A percentile compares a stretch with the other conserved stretches of the same genome.
phyloP scores from a whole-genome alignment of 75 land plant species.

The Cryptomeria japonica region DNA sequence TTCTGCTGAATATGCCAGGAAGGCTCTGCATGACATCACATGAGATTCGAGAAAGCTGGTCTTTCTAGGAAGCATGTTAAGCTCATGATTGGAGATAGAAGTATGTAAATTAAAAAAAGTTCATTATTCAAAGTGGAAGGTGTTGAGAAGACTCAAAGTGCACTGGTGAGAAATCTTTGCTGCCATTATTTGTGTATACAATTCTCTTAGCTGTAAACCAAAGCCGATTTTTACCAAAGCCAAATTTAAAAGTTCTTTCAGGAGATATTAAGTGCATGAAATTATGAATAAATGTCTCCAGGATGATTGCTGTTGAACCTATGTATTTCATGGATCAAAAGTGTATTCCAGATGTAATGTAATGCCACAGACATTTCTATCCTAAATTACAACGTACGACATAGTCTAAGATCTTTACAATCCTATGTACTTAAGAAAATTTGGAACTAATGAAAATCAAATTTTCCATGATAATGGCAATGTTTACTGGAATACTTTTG shows the following conservation, averaged over 20 bases:
- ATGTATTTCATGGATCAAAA: background rate
- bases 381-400: background rate
- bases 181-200: background rate
- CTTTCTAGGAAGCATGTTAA: background rate
- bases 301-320: background rate
- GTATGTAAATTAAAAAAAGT: background rate
- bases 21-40: background rate
- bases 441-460: background rate
- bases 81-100: conserved; percentile 1
- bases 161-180: conserved; percentile 11
- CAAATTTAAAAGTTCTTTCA: background rate
- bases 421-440: background rate
- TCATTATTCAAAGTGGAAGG: conserved; percentile 6
- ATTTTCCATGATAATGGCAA: background rate
- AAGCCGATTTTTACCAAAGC: background rate
- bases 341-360: background rate
- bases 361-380: background rate
- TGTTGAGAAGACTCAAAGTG: background rate
- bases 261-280: background rate
- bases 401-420: background rate
- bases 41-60: background rate
- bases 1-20: background rate
- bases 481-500: background rate
- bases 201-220: background rate
- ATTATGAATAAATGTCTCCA: background rate